A percentile compares a stretch with the other conserved stretches of the same genome.
Conservation (phyloP, 2,329 filamentous ascomycete species). For the Chaetomium sp. region DNA sequence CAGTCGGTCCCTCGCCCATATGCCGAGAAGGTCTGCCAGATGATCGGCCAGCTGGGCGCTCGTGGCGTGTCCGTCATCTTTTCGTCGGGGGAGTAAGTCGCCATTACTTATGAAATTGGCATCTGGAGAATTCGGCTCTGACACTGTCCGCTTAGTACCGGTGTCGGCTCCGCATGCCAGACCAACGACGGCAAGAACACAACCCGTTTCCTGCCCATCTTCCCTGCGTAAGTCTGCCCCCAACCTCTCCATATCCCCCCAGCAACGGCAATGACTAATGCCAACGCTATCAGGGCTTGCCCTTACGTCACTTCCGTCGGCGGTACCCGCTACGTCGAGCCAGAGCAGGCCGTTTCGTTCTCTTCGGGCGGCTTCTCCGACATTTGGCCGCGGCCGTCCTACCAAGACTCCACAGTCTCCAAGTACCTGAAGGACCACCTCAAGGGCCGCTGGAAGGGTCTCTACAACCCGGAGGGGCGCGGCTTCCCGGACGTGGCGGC, state of each 20-base stretch:
- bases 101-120: not conserved
- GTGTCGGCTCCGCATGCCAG: conserved; percentile 61
- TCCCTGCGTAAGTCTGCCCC: conserved; percentile 47
- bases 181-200: conserved; percentile 55
- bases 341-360: conserved; percentile 36
- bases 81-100: conserved; percentile 49
- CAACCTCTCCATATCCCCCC: not conserved
- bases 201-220: conserved; percentile 52
- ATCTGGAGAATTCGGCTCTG: not conserved
- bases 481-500: conserved; percentile 55
- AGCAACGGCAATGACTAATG: not conserved
- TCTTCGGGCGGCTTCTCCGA: conserved; percentile 50
- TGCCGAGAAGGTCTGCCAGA: conserved; percentile 60
- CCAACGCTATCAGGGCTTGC: conserved; percentile 43
- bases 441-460: conserved; percentile 43
- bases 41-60: conserved; percentile 65
- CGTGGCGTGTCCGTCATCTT: conserved; percentile 66
- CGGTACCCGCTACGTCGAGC: conserved; percentile 49
- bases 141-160: conserved; percentile 44
- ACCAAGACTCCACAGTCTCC: conserved; percentile 44
- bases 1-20: conserved; percentile 63
- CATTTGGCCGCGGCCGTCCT: conserved; percentile 46
- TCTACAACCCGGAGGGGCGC: conserved; percentile 48
- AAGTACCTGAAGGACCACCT: conserved; percentile 44
- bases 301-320: conserved; percentile 62